Base-by-base conservation (phyloP, 176 grass and related monocot genomes). In the Cenchrus purpureus region DNA sequence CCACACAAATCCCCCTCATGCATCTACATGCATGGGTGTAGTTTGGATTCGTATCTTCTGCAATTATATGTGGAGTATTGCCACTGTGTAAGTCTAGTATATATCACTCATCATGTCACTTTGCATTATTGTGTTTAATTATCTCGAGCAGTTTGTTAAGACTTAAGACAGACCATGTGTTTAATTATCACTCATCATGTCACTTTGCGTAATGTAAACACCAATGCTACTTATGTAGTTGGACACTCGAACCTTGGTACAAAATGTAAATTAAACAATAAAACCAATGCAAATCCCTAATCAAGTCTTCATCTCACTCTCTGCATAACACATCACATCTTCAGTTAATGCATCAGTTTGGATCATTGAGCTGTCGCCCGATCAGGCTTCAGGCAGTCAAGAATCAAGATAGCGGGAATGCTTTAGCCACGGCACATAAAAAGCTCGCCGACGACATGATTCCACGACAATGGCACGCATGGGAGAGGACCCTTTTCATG, bases 1-100 rank as follows among this genome's bases (percentile, higher is more conserved):
- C 83, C 78, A 86, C 88, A 82, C 66, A 73, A 55, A 81, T 62
- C 62, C 46, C 62, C 46, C 76, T 20, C 46, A 3, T 67, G 60
- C 61, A 68, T 60, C 43, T 75, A 13, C 5, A 1, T 8, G 37
- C 37, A 40, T 40, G 3, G 37, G 37, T 25, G 37, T 40, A 4
- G 37, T 40, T 40, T 40, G 37, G 78, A 67, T 67, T 67, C 78
- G 63, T 80, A 80, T 53, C 62, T 67, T 79, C 22, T 65, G 62
- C 10, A 80, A 66, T 53, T 53, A 80, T 44, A 44, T 32, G 20
- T 48, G 74, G 17, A 44, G 37, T 28, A 25, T 77, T 62, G 19
- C n/a, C 12, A 78, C 1, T 73, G 7, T 51, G 22, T 22, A 31
- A 31, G 70, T 73, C 37, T 40, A 40, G 37, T 25, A 13, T 25